Evolutionary conservation across 2,329 filamentous ascomycete genomes (phyloP).

Genomic region (Trichophyton simii): DNA sequence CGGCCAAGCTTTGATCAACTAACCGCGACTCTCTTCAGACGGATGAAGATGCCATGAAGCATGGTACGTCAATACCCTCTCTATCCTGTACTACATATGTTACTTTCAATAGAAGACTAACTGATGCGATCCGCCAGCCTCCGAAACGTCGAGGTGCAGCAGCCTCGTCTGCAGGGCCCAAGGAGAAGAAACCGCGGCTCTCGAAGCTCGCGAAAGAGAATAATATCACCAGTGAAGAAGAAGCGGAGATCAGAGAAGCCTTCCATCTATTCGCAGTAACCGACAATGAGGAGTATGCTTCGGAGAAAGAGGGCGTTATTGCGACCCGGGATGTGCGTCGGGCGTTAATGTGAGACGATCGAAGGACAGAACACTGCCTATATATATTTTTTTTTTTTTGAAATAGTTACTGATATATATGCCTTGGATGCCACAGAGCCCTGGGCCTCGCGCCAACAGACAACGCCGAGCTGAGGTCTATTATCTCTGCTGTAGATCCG

Average conservation of each 20-base stretch:
- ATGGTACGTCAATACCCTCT: not conserved
- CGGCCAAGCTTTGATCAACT: not conserved
- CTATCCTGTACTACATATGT: not conserved
- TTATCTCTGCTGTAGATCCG: constrained; percentile 72
- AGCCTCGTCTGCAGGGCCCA: constrained; percentile 20
- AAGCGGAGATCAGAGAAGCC: constrained; percentile 81
- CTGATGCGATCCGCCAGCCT: constrained; percentile 18
- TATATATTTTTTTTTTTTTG: too few species aligned
- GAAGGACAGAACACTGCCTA: too few species aligned
- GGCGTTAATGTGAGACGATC: constrained; percentile 50
- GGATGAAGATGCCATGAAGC: not conserved
- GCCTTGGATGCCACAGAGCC: constrained; percentile 39
- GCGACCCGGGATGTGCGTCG: constrained; percentile 56
- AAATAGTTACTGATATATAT: not conserved
- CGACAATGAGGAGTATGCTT: constrained; percentile 46
- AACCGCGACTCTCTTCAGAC: not conserved
- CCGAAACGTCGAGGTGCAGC: constrained; percentile 27
- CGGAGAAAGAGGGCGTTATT: constrained; percentile 60
- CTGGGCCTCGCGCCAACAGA: constrained; percentile 58
- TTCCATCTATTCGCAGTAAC: constrained; percentile 60
- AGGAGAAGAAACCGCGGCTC: constrained; percentile 41
- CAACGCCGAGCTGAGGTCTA: constrained; percentile 57
- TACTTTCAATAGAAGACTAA: not conserved
- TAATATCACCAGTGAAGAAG: constrained; percentile 70
- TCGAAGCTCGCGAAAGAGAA: constrained; percentile 90